A percentile compares a stretch with the other conserved stretches of the same genome.
Conservation (phyloP, 257 asterid genomes). For the Avicennia marina region DNA sequence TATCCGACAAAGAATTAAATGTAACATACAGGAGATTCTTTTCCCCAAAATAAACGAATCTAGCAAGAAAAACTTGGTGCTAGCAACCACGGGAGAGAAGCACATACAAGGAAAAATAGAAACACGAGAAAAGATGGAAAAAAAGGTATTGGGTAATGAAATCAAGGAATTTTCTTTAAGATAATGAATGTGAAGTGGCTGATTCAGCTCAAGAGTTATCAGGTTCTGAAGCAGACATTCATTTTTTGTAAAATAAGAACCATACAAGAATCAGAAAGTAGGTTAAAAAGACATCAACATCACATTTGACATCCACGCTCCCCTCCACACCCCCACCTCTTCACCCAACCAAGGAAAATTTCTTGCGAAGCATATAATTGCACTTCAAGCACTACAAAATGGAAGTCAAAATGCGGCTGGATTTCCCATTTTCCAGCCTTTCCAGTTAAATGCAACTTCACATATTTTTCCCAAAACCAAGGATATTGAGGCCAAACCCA, state of each 20-base stretch:
- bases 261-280: slow-evolving; percentile 27
- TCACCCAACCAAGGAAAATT: neutral
- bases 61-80: neutral
- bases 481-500: slow-evolving; percentile 8
- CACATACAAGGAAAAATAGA: slow-evolving; percentile 3
- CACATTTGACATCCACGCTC: neutral
- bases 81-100: neutral
- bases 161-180: slow-evolving; percentile 9
- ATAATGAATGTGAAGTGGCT: slow-evolving; percentile 7
- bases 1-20: slow-evolving; percentile 1
- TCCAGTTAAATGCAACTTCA: neutral
- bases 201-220: slow-evolving; percentile 6
- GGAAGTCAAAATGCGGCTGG: slow-evolving; percentile 4
- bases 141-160: neutral
- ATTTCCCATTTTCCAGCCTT: slow-evolving; percentile 4
- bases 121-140: slow-evolving; percentile 10
- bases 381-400: neutral
- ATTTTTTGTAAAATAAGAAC: slow-evolving; percentile 3
- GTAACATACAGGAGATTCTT: neutral
- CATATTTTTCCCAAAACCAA: slow-evolving; percentile 1
- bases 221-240: neutral
- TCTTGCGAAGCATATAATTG: neutral
- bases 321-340: neutral
- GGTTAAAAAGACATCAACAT: slow-evolving; percentile 27
- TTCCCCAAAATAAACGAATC: too few species aligned